These are phyloP conservation scores for Pyrrhoderma lamaoense DNA, from an alignment of 1,284 basidiomycete genomes.

Conservation along the genomic window DNA sequence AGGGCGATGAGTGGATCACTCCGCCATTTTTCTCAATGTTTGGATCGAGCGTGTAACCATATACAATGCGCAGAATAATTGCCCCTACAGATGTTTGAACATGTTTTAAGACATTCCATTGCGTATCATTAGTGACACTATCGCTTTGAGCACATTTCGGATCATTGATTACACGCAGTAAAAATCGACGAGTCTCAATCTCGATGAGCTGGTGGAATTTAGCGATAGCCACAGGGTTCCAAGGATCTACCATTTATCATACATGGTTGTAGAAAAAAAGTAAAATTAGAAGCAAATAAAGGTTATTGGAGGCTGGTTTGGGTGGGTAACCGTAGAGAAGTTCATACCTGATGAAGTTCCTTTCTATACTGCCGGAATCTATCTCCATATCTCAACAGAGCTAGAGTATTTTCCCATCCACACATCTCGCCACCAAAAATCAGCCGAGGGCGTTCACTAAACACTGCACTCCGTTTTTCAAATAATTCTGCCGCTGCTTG, in stretches of 20 bases:
- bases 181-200: constrained; percentile 15
- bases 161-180: constrained; percentile 11
- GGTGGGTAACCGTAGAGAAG: neutral
- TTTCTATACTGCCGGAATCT: constrained; percentile 13
- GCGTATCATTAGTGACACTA: constrained; percentile 29
- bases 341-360: constrained; percentile 11
- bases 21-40: constrained; percentile 19
- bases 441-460: constrained; percentile 14
- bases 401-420: constrained; percentile 16
- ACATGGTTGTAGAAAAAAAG: neutral
- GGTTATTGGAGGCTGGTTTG: too few relatives aligned
- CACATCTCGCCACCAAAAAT: constrained; percentile 15
- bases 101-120: neutral
- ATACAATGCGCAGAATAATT: constrained; percentile 3
- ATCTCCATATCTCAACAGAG: constrained; percentile 12
- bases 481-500: constrained; percentile 8
- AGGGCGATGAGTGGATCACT: constrained; percentile 17
- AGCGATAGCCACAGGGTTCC: constrained; percentile 13
- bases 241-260: constrained; percentile 1
- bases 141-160: constrained; percentile 25
- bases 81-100: constrained; percentile 20
- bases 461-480: constrained; percentile 16
- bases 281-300: neutral
- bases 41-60: constrained; percentile 8
- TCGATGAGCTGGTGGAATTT: constrained; percentile 15